A percentile compares a stretch with the other conserved stretches of the same genome.
Evolutionary conservation across 2,329 filamentous ascomycete species (phyloP).

Genomic region (Pyrenochaeta sp.): DNA sequence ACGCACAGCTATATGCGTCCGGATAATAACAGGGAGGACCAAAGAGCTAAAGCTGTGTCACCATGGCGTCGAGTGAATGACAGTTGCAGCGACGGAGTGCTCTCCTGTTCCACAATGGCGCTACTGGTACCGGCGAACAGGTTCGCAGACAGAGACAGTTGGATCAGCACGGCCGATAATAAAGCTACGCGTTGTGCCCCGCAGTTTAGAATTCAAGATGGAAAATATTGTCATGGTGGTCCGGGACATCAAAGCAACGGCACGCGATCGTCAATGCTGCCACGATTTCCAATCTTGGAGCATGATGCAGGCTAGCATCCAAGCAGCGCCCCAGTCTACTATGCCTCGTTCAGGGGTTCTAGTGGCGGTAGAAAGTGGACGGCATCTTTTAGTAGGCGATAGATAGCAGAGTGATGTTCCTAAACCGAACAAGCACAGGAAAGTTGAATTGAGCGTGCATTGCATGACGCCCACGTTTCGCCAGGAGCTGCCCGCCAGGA

Average conservation of each 20-base stretch:
- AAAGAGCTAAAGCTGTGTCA: conserved; percentile 17
- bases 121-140: conserved; percentile 32
- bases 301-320: conserved; percentile 6
- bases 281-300: conserved; percentile 4
- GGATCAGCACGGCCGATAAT: conserved; percentile 17
- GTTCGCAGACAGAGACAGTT: conserved; percentile 27
- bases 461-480: conserved; percentile 21
- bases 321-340: conserved; percentile 7
- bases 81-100: conserved; percentile 18
- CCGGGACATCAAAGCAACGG: conserved; percentile 12
- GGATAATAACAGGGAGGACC: conserved; percentile 8
- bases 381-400: conserved; percentile 18
- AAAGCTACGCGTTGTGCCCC: conserved; percentile 36
- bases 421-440: conserved; percentile 6
- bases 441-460: conserved; percentile 7
- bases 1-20: conserved; percentile 6
- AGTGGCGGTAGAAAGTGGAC: conserved; percentile 6
- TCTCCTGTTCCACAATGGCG: conserved; percentile 30
- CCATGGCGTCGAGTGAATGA: conserved; percentile 13
- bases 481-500: conserved; percentile 11
- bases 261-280: conserved; percentile 22
- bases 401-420: conserved; percentile 22
- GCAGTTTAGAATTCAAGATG: conserved; percentile 40
- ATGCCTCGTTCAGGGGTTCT: conserved; percentile 3
- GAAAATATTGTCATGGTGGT: conserved; percentile 11